Evolutionary conservation across 495 filamentous ascomycete species (phyloP), one percentile per base, ranked within the genome.

Genomic region (Daldinia concentrica): DNA sequence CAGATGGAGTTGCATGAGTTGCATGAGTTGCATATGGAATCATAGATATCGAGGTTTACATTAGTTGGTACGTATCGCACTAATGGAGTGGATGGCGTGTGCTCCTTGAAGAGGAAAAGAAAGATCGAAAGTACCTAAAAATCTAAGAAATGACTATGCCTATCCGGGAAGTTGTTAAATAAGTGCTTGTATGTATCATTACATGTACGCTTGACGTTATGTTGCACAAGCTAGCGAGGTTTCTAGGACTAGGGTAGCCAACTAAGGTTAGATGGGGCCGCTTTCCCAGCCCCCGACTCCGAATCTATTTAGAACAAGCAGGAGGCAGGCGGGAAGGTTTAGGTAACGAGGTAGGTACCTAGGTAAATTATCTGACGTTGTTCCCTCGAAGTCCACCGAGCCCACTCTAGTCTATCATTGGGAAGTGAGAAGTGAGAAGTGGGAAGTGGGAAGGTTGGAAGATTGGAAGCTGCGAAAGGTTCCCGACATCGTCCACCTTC

Each of bases 351-450:
- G n/a, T n/a, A n/a, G n/a, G n/a, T n/a, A n/a, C n/a, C n/a, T n/a
- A n/a, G n/a, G n/a, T n/a, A 34, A 34, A 17, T 69, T 36, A 52
- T 72, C 69, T 72, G 69, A 72, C 64, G 69, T 68, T 72, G 60
- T 57, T 72, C 64, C 55, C 69, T 68, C 64, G 55, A 68, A 59
- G 54, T 52, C 52, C 62, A 54, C 45, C 64, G 39, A 59, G 36
- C 39, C 41, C 36, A 59, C 15, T 58, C n/a, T 17, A 5, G 32
- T 8, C 3, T 36, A 17, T 48, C 24, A 34, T 27, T 56, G 15
- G n/a, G 14, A 4, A 32, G 9, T 29, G 22, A 0, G 24, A 45
- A 58, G 41, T 27, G 26, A n/a, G n/a, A n/a, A n/a, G n/a, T n/a
- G n/a, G n/a, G n/a, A n/a, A 32, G 56, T 60, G 30, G 61, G 55